Evolutionary conservation across 148 eudicot species (phyloP).

Genomic region (Selenicereus undatus): DNA sequence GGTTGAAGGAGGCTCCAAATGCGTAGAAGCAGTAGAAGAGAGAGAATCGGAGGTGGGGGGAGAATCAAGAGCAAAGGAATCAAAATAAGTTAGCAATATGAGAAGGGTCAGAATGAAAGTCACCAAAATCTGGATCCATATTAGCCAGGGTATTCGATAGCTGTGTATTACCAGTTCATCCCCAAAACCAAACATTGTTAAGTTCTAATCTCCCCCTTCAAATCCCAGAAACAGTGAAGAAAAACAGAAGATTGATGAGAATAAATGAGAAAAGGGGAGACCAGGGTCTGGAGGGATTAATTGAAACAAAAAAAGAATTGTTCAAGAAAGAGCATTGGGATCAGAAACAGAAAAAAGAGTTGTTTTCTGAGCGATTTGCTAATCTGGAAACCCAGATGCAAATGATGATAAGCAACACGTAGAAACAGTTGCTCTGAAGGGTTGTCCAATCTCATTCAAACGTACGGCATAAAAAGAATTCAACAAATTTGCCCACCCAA

Average conservation of each 20-base stretch:
- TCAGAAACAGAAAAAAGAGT: neutral
- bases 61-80: slow-evolving; percentile 18
- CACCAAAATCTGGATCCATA: slow-evolving; percentile 31
- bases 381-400: neutral
- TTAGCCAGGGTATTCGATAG: slow-evolving; percentile 24
- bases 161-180: slow-evolving; percentile 22
- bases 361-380: neutral
- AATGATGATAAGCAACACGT: too few relatives aligned
- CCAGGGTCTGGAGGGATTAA: neutral
- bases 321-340: slow-evolving; percentile 10
- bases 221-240: neutral
- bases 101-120: slow-evolving; percentile 22
- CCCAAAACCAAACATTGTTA: neutral
- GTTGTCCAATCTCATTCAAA: slow-evolving; percentile 20
- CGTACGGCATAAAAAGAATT: neutral
- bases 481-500: slow-evolving; percentile 1
- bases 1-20: slow-evolving; percentile 12
- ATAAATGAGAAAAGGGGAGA: neutral
- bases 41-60: slow-evolving; percentile 12
- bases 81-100: slow-evolving; percentile 25
- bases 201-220: neutral
- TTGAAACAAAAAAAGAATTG: neutral
- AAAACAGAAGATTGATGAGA: neutral
- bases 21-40: slow-evolving; percentile 4
- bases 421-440: neutral